Evolutionary conservation across 768 basidiomycete genomes (phyloP), one percentile per base, ranked within the genome.

Genomic region (Rhodotorula kratochvilovae): DNA sequence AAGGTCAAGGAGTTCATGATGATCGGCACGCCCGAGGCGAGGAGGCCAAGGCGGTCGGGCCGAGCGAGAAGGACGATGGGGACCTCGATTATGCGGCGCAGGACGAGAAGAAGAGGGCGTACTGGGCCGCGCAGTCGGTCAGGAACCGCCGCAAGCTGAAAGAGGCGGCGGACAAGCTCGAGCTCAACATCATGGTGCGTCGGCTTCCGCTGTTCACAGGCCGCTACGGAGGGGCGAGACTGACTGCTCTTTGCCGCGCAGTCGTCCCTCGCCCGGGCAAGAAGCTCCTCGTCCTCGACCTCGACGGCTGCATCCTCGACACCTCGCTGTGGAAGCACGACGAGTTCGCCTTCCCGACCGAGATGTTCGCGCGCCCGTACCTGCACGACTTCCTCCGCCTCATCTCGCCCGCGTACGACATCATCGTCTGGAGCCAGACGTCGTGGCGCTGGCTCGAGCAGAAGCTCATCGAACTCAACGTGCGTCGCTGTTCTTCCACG

Each of bases 371-470:
- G 21, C 82, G 92, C 50, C 92, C 92, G 7, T 83, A 86, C 25
- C 82, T 95, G 25, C 92, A 94, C 78, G 87, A 90, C 78, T 92
- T 95, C 77, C 81, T 95, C 31, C 87, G 90, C 78, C 84, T 85
- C 12, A 83, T 90, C 63, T 91, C 92, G 76, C 88, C 88, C 11
- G 83, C 87, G 78, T 95, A 94, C 78, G 91, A 95, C 76, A 90
- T 95, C 71, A 90, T 66, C 60, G 42, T 58, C 59, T 89, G 88
- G 89, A 88, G 87, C 1, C 89, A 91, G 78, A 92, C 91, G 6
- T 88, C 86, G 72, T 92, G 91, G 91, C 83, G 90, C 61, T 92
- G 91, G 91, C 83, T 92, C 27, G 91, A 92, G 81, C 86, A 87
- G 25, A 94, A 92, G 79, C 83, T 95, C 15, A 87, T 90, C 21